Evolutionary conservation across 1,284 basidiomycete species (phyloP).

Genomic region (Erythrobasidium hasegawianum): DNA sequence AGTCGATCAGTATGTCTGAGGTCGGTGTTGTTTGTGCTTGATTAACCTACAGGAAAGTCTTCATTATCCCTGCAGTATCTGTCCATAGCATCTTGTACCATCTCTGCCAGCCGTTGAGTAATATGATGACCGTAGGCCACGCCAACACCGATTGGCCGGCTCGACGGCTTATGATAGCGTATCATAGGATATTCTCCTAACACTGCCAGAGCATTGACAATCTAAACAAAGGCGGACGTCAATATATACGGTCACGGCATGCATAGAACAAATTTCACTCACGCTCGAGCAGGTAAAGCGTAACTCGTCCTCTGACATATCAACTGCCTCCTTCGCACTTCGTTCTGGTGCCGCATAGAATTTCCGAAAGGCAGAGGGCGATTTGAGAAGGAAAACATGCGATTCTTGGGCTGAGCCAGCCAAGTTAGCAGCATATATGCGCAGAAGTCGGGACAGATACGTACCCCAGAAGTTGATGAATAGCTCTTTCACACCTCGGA

Average conservation of each 20-base stretch:
- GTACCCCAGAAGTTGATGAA: constrained; percentile 84
- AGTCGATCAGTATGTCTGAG: too few relatives aligned
- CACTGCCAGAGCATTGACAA: constrained; percentile 83
- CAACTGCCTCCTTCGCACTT: constrained; percentile 59
- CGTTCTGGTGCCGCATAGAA: constrained; percentile 74
- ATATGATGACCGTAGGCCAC: constrained; percentile 62
- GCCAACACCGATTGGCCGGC: constrained; percentile 70
- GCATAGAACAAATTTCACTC: too few relatives aligned
- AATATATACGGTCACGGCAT: too few relatives aligned
- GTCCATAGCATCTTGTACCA: constrained; percentile 75
- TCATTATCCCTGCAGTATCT: constrained; percentile 78
- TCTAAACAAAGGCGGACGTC: too few relatives aligned
- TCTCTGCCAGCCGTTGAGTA: constrained; percentile 71
- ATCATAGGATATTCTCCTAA: constrained; percentile 91
- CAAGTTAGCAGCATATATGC: too few relatives aligned
- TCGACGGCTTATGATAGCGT: constrained; percentile 78
- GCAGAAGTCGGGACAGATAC: too few relatives aligned
- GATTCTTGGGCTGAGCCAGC: constrained; percentile 78
- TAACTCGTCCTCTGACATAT: constrained; percentile 76
- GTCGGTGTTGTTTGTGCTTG: too few relatives aligned
- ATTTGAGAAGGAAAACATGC: constrained; percentile 71
- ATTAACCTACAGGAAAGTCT: constrained; percentile 68
- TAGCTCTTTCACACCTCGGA: constrained; percentile 72
- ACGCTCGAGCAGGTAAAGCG: constrained; percentile 54
- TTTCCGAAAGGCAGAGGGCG: constrained; percentile 75